These are phyloP conservation scores for Malus asiatica DNA, from an alignment of 306 rosid genomes.

Conservation along the genomic window DNA sequence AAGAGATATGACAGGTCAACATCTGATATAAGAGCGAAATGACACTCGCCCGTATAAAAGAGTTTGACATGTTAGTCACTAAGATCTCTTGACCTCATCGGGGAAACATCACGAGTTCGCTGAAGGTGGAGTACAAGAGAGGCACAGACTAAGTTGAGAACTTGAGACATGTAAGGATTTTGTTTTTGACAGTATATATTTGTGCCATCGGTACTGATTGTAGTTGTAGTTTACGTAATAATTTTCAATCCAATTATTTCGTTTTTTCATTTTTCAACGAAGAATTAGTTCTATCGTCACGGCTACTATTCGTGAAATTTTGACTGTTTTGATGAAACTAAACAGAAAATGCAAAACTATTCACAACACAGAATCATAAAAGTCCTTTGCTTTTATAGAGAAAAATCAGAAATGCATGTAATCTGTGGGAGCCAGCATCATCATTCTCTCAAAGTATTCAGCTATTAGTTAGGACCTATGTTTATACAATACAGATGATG, in stretches of 20 bases:
- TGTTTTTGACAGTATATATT: not conserved
- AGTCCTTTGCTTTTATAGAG: constrained; percentile 8
- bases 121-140: constrained; percentile 8
- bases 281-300: not conserved
- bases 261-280: not conserved
- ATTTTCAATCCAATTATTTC: not conserved
- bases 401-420: constrained; percentile 24
- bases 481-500: constrained; percentile 32
- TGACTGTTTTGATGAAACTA: not conserved
- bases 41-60: constrained; percentile 9
- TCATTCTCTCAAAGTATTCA: constrained; percentile 32
- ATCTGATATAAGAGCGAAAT: constrained; percentile 20
- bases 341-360: not conserved
- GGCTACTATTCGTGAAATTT: not conserved
- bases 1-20: constrained; percentile 55
- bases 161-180: not conserved
- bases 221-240: not conserved
- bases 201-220: not conserved
- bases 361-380: not conserved
- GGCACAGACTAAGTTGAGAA: not conserved
- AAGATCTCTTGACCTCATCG: constrained; percentile 11
- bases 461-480: constrained; percentile 42
- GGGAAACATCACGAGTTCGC: not conserved
- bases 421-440: constrained; percentile 33
- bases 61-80: not conserved